phyloP scores from a whole-genome alignment of 2,329 filamentous ascomycete genomes.

The Rhytidhysteron rufulum region DNA sequence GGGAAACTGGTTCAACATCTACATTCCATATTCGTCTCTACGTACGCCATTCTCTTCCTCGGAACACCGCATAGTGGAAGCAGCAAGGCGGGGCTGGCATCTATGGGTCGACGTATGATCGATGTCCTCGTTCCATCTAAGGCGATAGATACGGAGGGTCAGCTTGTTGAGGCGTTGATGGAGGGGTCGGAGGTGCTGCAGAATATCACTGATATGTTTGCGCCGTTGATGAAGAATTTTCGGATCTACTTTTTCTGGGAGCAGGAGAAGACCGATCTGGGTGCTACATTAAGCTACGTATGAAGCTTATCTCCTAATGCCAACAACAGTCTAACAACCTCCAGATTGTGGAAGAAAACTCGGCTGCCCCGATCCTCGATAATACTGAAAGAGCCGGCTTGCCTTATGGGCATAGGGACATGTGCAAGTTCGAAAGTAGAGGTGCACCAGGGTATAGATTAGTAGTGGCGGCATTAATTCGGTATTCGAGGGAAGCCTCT shows the following conservation, averaged over 20 bases:
- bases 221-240: constrained; percentile 34
- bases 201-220: constrained; percentile 38
- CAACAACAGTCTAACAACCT: constrained; percentile 5
- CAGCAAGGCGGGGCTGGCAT: constrained; percentile 25
- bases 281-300: constrained; percentile 27
- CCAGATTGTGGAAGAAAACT: no score
- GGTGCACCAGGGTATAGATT: no score
- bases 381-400: no score
- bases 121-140: constrained; percentile 22
- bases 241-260: constrained; percentile 41
- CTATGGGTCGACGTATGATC: no score
- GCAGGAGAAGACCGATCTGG: constrained; percentile 33
- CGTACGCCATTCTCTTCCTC: constrained; percentile 39
- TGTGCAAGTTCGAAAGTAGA: no score
- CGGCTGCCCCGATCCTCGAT: no score
- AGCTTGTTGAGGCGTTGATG: constrained; percentile 53
- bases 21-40: constrained; percentile 31
- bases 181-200: constrained; percentile 40
- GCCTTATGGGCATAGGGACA: no score
- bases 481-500: no score
- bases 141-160: constrained; percentile 30
- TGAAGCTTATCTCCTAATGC: constrained; percentile 1
- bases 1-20: no score
- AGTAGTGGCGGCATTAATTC: no score
- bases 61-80: constrained; percentile 38